Evolutionary conservation across 1,139 yeast species (phyloP).

Genomic region (Magnusiomyces suaveolens): DNA sequence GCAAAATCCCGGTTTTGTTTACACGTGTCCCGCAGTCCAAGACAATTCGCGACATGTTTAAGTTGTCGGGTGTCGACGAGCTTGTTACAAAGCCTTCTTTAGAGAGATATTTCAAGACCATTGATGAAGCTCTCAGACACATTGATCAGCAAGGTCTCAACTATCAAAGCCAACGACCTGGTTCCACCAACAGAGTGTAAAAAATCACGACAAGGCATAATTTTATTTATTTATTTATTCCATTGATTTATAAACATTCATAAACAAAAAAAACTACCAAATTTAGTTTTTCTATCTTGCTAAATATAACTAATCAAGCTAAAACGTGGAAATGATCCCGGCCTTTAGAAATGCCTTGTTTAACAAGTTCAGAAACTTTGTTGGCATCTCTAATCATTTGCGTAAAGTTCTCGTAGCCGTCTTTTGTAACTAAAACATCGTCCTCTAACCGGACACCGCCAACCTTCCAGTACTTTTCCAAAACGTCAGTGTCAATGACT

Average conservation of each 20-base stretch:
- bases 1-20: conserved; percentile 55
- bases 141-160: conserved; percentile 17
- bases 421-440: conserved; percentile 66
- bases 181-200: not conserved
- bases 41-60: conserved; percentile 34
- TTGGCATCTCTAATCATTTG: conserved; percentile 74
- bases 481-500: conserved; percentile 53
- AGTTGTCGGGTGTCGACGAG: conserved; percentile 30
- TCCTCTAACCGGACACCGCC: conserved; percentile 98
- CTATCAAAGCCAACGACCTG: not conserved
- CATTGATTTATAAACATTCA: no score
- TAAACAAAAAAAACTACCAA: not conserved
- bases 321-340: conserved; percentile 55
- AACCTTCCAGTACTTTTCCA: conserved; percentile 71
- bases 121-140: conserved; percentile 31
- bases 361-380: conserved; percentile 69
- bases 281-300: no score
- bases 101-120: conserved; percentile 26
- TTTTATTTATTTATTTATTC: no score
- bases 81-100: conserved; percentile 25
- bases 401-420: conserved; percentile 75
- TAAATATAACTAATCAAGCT: conserved; percentile 17
- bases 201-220: no score
- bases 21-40: conserved; percentile 48
- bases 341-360: conserved; percentile 58